phyloP scores from a whole-genome alignment of 2,329 filamentous ascomycete genomes.

The Graphiopsis chlorocephala region DNA sequence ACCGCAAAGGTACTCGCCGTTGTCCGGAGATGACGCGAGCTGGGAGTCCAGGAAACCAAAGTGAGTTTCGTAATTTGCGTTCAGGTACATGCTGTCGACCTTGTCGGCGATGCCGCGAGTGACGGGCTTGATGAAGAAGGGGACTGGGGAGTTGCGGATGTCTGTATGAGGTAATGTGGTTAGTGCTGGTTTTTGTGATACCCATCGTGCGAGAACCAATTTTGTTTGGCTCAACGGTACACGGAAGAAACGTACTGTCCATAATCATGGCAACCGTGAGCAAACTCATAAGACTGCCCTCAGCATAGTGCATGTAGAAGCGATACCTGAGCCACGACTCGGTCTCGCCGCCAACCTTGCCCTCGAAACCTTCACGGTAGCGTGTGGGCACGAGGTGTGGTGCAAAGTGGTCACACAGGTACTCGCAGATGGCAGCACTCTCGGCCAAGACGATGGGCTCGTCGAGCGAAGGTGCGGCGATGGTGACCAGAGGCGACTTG shows the following conservation, averaged over 20 bases:
- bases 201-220: not conserved
- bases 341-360: slow-evolving; percentile 55
- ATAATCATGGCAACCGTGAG: slow-evolving; percentile 65
- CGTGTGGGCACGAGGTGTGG: slow-evolving; percentile 50
- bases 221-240: not conserved
- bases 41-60: slow-evolving; percentile 53
- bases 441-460: slow-evolving; percentile 70
- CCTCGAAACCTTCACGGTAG: slow-evolving; percentile 54
- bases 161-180: slow-evolving; percentile 19
- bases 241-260: slow-evolving; percentile 42
- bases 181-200: not conserved
- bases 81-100: slow-evolving; percentile 46
- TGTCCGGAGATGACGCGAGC: slow-evolving; percentile 44
- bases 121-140: slow-evolving; percentile 68
- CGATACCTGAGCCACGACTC: slow-evolving; percentile 60
- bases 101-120: slow-evolving; percentile 54
- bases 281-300: slow-evolving; percentile 77
- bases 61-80: slow-evolving; percentile 47
- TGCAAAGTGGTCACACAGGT: slow-evolving; percentile 69
- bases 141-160: slow-evolving; percentile 52
- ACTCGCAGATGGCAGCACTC: slow-evolving; percentile 77
- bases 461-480: slow-evolving; percentile 49
- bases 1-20: slow-evolving; percentile 53
- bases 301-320: slow-evolving; percentile 78
- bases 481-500: slow-evolving; percentile 75